Percentiles rank a stretch among this genome's conserved stretches.
phyloP scores from a whole-genome alignment of 139 green algal species.

The Coelastrella sp. region DNA sequence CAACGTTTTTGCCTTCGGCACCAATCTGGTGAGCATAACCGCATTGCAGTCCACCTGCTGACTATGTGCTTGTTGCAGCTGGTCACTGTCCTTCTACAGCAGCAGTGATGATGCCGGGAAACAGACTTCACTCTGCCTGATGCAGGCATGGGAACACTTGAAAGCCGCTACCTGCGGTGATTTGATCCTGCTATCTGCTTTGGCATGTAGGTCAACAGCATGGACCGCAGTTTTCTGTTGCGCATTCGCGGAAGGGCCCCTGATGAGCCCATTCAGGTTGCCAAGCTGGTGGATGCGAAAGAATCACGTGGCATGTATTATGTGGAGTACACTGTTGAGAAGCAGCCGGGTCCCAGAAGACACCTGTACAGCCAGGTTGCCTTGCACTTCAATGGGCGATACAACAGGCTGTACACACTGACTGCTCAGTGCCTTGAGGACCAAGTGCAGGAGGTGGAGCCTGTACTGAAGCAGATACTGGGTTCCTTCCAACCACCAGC shows the following conservation, averaged over 20 bases:
- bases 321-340: slow-evolving; percentile 48
- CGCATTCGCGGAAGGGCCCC: neutral
- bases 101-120: no score
- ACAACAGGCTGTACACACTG: slow-evolving; percentile 57
- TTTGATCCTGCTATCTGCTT: neutral
- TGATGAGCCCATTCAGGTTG: slow-evolving; percentile 58
- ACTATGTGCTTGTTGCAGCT: neutral
- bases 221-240: slow-evolving; percentile 50
- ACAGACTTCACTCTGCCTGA: no score
- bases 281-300: slow-evolving; percentile 51
- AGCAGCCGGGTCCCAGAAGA: slow-evolving; percentile 48
- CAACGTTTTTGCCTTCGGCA: slow-evolving; percentile 52
- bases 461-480: slow-evolving; percentile 38
- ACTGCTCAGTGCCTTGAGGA: slow-evolving; percentile 68
- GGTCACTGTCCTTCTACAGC: no score
- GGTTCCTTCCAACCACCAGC: slow-evolving; percentile 25
- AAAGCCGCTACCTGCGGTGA: no score
- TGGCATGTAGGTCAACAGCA: neutral
- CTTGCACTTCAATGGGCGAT: slow-evolving; percentile 58
- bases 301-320: slow-evolving; percentile 42
- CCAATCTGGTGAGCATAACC: slow-evolving; percentile 55
- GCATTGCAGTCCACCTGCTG: neutral
- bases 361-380: slow-evolving; percentile 58
- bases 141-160: no score
- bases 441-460: slow-evolving; percentile 41